Evolutionary conservation across 1,139 yeast species (phyloP).

Genomic region (Debaryomycetaceae sp.): DNA sequence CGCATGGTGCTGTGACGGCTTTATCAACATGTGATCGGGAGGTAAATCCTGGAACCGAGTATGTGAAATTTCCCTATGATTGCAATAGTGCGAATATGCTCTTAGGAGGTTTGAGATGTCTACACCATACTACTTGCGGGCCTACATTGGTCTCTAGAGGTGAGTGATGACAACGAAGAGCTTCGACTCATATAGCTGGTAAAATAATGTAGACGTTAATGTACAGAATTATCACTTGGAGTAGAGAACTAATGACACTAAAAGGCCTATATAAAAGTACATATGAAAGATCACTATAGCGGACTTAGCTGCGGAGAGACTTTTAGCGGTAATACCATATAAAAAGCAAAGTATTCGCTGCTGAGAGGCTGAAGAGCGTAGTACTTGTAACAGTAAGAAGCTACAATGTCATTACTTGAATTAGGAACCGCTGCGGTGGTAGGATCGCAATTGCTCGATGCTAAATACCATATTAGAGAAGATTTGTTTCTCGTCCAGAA

Average conservation of each 20-base stretch:
- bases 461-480: constrained; percentile 51
- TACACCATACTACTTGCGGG: no score
- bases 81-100: no score
- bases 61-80: no score
- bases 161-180: neutral
- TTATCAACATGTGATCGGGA: neutral
- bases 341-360: neutral
- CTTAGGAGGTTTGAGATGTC: no score
- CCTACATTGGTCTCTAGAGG: no score
- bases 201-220: neutral
- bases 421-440: constrained; percentile 43
- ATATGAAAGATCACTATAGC: neutral
- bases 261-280: no score
- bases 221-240: neutral
- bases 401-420: constrained; percentile 34
- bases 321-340: neutral
- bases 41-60: neutral
- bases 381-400: no score
- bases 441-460: constrained; percentile 47
- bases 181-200: neutral
- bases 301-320: neutral
- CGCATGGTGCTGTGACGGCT: neutral
- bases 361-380: no score
- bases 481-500: constrained; percentile 50
- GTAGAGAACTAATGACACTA: no score